Evolutionary conservation across 805 yeast species (phyloP), one percentile per base, ranked within the genome.

Genomic region (Brettanomyces anomalus): DNA sequence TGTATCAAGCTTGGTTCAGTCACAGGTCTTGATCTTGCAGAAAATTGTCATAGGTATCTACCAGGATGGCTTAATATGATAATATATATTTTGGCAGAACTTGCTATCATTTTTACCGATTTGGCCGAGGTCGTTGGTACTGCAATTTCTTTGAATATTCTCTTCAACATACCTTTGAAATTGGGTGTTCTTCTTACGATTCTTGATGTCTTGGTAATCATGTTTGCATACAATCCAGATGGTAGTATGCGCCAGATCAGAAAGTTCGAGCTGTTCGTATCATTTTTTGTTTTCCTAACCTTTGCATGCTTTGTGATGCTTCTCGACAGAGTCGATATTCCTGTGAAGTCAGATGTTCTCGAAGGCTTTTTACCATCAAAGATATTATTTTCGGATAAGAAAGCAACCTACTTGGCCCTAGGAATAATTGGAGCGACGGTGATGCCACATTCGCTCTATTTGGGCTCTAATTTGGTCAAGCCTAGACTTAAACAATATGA

Each of bases 71-170:
- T 84, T 53, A 85, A 85, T 53, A 49, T 76, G 34, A 49, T 71
- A 3, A 64, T 87, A 4, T 88, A 87, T 57, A 57, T 75, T 2
- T 71, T 84, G 51, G 87, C 96, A 0, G 96, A 88, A 54, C 52
- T 85, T 19, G 95, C 96, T 3, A 88, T 88, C 47, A 81, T 88
- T 31, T 95, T 95, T 8, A 88, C 97, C 0, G 97, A 88, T 58
- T 65, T 88, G 53, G 96, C 96, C 1, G 97, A 88, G 60, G 96
- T 88, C 10, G 90, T 88, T 6, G 97, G 97, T 2, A 83, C 95
- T 3, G 96, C 96, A 10, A 85, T 88, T 39, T 78, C 95, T 0
- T 67, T 88, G 41, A 79, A 85, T 50, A 85, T 88, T 46, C 60
- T 88, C 21, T 80, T 88, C 53, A 70, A 73, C 2, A 76, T 88